phyloP scores from a whole-genome alignment of 139 green algal genomes.

The Klebsormidium nitens region DNA sequence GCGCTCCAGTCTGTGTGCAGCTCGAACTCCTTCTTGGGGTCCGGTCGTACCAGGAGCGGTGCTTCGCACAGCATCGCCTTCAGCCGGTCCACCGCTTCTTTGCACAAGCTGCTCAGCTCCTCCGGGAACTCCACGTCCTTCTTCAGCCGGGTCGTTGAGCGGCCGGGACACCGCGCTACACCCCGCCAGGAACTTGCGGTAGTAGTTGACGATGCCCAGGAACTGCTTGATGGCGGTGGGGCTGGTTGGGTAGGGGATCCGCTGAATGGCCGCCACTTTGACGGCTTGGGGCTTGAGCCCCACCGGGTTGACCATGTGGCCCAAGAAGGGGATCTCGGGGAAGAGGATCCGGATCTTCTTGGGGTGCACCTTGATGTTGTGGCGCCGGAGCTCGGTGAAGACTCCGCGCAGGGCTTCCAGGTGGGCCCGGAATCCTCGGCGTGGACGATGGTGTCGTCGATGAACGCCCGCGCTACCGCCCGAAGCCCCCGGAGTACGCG shows the following conservation, averaged over 20 bases:
- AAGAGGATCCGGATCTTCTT: too few species aligned
- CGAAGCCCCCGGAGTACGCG: too few species aligned
- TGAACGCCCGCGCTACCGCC: too few species aligned
- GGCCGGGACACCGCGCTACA: constrained; percentile 30
- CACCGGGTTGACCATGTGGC: background rate
- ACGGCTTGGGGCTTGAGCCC: background rate
- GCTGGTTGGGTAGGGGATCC: background rate
- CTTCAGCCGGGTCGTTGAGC: constrained; percentile 22
- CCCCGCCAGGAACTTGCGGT: constrained; percentile 39
- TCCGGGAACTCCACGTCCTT: constrained; percentile 27
- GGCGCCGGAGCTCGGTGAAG: too few species aligned
- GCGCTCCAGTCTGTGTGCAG: too few species aligned
- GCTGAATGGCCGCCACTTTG: constrained; percentile 4
- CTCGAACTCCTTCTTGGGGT: constrained; percentile 5
- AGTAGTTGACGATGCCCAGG: constrained; percentile 48
- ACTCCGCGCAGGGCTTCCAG: too few species aligned
- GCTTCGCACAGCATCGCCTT: constrained; percentile 2
- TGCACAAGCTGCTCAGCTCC: too few species aligned
- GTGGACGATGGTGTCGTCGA: too few species aligned
- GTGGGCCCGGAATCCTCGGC: too few species aligned
- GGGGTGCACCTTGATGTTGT: too few species aligned
- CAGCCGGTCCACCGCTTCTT: too few species aligned
- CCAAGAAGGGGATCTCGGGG: too few species aligned
- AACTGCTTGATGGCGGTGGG: background rate
- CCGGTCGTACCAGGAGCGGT: constrained; percentile 1